Conservation (phyloP, 495 filamentous ascomycete species). For the Venustampulla echinocandica region DNA sequence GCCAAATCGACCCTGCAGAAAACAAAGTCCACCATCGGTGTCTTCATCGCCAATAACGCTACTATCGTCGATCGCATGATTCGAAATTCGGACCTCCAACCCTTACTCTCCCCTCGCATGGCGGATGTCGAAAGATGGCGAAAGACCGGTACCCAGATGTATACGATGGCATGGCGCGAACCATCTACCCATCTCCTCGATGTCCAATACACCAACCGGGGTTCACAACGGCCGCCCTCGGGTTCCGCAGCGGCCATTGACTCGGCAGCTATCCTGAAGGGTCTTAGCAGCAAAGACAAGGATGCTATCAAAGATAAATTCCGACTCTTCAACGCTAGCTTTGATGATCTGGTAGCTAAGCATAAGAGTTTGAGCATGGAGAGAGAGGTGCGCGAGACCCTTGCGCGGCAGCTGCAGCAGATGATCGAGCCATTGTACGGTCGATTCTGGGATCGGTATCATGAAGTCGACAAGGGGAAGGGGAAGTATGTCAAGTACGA, state of each 20-base stretch:
- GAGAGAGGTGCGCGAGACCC: slow-evolving; percentile 68
- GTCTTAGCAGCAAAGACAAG: slow-evolving; percentile 77
- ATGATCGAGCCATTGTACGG: slow-evolving; percentile 92
- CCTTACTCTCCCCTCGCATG: slow-evolving; percentile 57
- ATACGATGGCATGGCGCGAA: slow-evolving; percentile 85
- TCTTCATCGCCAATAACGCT: slow-evolving; percentile 87
- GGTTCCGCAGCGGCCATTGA: slow-evolving; percentile 55
- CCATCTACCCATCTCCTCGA: slow-evolving; percentile 79
- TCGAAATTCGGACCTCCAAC: slow-evolving; percentile 65
- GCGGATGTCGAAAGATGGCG: slow-evolving; percentile 69
- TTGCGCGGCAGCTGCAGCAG: slow-evolving; percentile 74
- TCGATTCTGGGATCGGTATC: slow-evolving; percentile 94
- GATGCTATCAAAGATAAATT: slow-evolving; percentile 96
- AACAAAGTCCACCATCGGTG: slow-evolving; percentile 68
- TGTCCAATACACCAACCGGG: slow-evolving; percentile 79
- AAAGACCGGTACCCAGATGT: slow-evolving; percentile 73
- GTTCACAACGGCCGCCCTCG: slow-evolving; percentile 52
- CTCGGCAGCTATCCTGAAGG: slow-evolving; percentile 73
- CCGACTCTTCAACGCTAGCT: slow-evolving; percentile 73
- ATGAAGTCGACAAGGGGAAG: slow-evolving; percentile 92
- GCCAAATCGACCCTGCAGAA: slow-evolving; percentile 65
- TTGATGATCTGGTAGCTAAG: slow-evolving; percentile 74
- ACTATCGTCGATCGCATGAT: slow-evolving; percentile 80
- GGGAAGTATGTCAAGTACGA: slow-evolving; percentile 98
- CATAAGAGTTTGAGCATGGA: slow-evolving; percentile 82